Evolutionary conservation across 78 protist species (phyloP), one percentile per base, ranked within the genome.

Genomic region (Speleostelium caveatum): DNA sequence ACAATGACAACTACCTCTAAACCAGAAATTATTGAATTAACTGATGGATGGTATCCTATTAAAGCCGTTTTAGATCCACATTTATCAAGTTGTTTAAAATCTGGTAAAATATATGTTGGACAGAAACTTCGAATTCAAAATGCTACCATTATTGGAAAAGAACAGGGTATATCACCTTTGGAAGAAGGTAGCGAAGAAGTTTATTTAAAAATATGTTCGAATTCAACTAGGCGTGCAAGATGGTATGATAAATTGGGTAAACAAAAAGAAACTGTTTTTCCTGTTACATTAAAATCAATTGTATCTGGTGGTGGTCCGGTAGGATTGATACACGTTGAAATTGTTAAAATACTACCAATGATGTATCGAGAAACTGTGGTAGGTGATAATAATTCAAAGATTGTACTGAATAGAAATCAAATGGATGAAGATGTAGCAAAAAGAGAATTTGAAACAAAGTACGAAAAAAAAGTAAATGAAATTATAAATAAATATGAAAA

Each of bases 11-110:
- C 10, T 14, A 10, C 6, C 10, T 14, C 6, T 14, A 6, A 6
- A 45, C 53, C 53, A 14, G n/a, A 6, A 14, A 14, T 45, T 14
- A 45, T 78, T 6, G 78, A 80, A 16, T 60, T 94, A 36, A 80
- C 96, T 5, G 96, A 94, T 65, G 94, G 94, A 32, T 94, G 96
- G 96, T 94, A 94, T 58, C 32, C 91, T 30, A 60, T 94, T 22
- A 66, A 71, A 51, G 94, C 94, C 0, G 22, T 61, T 7, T 71
- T 94, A 26, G 96, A 94, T 58, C 83, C 86, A 30, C 67, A 26
- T 33, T 69, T 94, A n/a, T 73, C 80, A n/a, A 28, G 24, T 6
- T 59, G 53, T 36, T 62, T 94, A 30, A 24, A 5, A 14, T 8
- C 38, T 22, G 72, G 76, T 0, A 67, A 73, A 14, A 38, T 94